Evolutionary conservation across 257 asterid genomes (phyloP).

Genomic region (Solanum arcanum): DNA sequence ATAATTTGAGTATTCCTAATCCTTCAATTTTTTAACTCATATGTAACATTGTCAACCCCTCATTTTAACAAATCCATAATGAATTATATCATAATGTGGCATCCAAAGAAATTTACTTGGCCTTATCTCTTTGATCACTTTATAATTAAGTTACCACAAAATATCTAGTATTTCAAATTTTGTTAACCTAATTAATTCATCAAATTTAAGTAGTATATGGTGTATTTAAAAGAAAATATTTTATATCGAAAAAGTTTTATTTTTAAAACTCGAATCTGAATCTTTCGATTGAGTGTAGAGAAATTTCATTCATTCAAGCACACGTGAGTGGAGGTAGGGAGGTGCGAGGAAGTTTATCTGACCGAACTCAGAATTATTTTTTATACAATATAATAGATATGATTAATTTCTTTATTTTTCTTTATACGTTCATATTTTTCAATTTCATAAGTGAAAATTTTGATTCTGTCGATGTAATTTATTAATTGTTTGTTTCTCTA

Average conservation of each 20-base stretch:
- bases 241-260: too few relatives aligned
- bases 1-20: slow-evolving; percentile 15
- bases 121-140: slow-evolving; percentile 7
- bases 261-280: background rate
- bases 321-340: background rate
- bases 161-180: background rate
- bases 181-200: background rate
- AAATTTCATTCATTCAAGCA: background rate
- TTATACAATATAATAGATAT: background rate
- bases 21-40: slow-evolving; percentile 16
- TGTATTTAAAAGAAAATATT: background rate
- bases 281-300: background rate
- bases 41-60: slow-evolving; percentile 34
- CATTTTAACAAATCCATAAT: slow-evolving; percentile 32
- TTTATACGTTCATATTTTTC: background rate
- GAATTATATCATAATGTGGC: slow-evolving; percentile 11
- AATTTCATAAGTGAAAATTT: background rate
- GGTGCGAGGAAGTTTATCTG: background rate
- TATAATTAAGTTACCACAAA: background rate
- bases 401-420: background rate
- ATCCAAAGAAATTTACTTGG: slow-evolving; percentile 40
- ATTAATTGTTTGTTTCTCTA: background rate
- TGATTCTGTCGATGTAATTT: background rate
- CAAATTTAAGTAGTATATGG: background rate
- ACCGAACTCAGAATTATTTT: background rate